Conservation (phyloP, 1,284 basidiomycete species). For the Sporisorium scitamineum region DNA sequence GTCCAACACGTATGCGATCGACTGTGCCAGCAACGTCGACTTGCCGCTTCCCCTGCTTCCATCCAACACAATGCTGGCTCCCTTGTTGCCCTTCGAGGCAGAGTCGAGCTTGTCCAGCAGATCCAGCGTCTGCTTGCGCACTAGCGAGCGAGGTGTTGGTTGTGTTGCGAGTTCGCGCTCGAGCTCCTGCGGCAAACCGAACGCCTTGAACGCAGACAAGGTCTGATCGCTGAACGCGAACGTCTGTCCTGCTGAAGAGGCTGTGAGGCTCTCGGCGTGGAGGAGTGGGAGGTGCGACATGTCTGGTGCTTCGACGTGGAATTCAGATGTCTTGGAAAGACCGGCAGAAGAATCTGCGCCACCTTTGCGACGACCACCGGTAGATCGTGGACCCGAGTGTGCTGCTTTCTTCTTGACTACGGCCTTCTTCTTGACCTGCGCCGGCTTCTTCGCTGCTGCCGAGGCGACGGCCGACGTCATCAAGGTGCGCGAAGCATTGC, state of each 20-base stretch:
- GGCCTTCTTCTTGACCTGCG: constrained; percentile 60
- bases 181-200: constrained; percentile 59
- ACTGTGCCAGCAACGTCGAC: constrained; percentile 83
- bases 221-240: constrained; percentile 54
- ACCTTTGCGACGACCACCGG: constrained; percentile 57
- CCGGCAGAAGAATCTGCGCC: constrained; percentile 52
- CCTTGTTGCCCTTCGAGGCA: constrained; percentile 26
- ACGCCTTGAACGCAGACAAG: constrained; percentile 51
- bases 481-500: constrained; percentile 23
- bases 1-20: constrained; percentile 78
- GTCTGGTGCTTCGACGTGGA: constrained; percentile 52
- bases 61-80: constrained; percentile 44
- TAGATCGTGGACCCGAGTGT: constrained; percentile 49
- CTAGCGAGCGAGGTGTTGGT: constrained; percentile 49
- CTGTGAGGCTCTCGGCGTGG: constrained; percentile 46
- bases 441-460: constrained; percentile 49
- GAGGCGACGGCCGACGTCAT: constrained; percentile 21
- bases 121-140: constrained; percentile 57
- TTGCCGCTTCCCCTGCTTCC: constrained; percentile 86
- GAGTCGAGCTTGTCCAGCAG: constrained; percentile 57
- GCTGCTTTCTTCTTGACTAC: constrained; percentile 56
- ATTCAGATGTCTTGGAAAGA: constrained; percentile 48
- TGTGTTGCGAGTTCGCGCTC: constrained; percentile 45
- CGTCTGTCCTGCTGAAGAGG: constrained; percentile 36
- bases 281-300: constrained; percentile 57